Evolutionary conservation across 768 basidiomycete genomes (phyloP).

Genomic region (Dendrothele bispora): DNA sequence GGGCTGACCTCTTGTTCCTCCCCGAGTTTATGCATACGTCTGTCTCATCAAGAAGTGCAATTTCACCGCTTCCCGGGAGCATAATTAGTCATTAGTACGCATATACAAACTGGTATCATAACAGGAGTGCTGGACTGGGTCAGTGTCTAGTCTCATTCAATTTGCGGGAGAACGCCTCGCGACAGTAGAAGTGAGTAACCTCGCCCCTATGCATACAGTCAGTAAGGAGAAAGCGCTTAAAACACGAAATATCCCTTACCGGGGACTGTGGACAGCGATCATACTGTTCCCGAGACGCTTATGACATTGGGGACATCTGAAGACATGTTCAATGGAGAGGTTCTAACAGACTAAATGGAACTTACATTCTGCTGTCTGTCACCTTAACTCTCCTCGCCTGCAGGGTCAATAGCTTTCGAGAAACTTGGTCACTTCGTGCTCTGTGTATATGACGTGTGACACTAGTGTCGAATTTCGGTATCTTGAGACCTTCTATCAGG

Average conservation of each 20-base stretch:
- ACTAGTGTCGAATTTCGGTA: slow-evolving; percentile 65
- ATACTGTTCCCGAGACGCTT: slow-evolving; percentile 92
- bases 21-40: too few relatives aligned
- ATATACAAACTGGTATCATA: too few relatives aligned
- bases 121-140: too few relatives aligned
- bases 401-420: slow-evolving; percentile 68
- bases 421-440: slow-evolving; percentile 76
- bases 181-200: slow-evolving; percentile 95
- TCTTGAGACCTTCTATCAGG: slow-evolving; percentile 66
- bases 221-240: neutral
- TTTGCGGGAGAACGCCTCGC: slow-evolving; percentile 73
- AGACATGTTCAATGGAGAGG: neutral
- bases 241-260: slow-evolving; percentile 45
- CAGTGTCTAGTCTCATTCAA: slow-evolving; percentile 40
- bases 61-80: too few relatives aligned
- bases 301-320: slow-evolving; percentile 93
- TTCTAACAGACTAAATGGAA: slow-evolving; percentile 16
- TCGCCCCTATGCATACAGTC: slow-evolving; percentile 62
- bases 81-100: too few relatives aligned
- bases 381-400: slow-evolving; percentile 85
- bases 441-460: slow-evolving; percentile 72
- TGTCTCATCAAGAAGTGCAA: too few relatives aligned
- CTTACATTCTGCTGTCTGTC: slow-evolving; percentile 90
- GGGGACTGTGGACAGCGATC: slow-evolving; percentile 89
- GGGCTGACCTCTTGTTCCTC: too few relatives aligned